Base-by-base conservation (phyloP, 257 asterid genomes). In the Solanum paucissectum region DNA sequence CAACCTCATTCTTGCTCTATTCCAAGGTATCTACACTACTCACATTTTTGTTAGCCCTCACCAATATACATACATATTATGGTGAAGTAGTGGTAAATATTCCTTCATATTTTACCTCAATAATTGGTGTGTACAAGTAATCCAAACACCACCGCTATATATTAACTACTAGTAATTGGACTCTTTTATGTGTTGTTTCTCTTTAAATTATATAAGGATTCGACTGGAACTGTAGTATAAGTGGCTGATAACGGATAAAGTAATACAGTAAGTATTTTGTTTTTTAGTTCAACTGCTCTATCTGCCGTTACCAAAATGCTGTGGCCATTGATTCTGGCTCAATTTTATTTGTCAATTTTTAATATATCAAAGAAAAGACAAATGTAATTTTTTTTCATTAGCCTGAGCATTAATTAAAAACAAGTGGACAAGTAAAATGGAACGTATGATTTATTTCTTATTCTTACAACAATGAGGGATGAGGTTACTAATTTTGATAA, bases 1-100 rank as follows among this genome's bases (percentile, higher is more conserved):
- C 96, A 95, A 89, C 99, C 99, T 68, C 93, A 91, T 89, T 94
- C 89, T 20, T 97, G 99, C 75, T 84, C 92, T 44, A 94, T 97
- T 92, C 98, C 99, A 27, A 94, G 98, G 99, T 66, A 55, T 55
- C n/a, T 66, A 66, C 1, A 12, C 14, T 27, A 64, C 7, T 95
- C 7, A 58, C 0, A 16, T 6, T 52, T 52, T 52, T 52, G n/a
- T 18, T 52, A 52, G 4, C n/a, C 66, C 25, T 58, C 25, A 58
- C 66, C 25, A 58, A 58, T 58, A 20, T 7, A 58, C 66, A 20
- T 7, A 58, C 66, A 20, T 58, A 55, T 55, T 6, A n/a, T 55
- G 62, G 1, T 55, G 23, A 3, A 55, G 4, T 18, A 55, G 4
- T 6, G n/a, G 4, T 55, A 55, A 55, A 2, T 55, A 55, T 18